Base-by-base conservation (phyloP, 164 flowering plant genomes). In the Tetrastigma voinierianum region DNA sequence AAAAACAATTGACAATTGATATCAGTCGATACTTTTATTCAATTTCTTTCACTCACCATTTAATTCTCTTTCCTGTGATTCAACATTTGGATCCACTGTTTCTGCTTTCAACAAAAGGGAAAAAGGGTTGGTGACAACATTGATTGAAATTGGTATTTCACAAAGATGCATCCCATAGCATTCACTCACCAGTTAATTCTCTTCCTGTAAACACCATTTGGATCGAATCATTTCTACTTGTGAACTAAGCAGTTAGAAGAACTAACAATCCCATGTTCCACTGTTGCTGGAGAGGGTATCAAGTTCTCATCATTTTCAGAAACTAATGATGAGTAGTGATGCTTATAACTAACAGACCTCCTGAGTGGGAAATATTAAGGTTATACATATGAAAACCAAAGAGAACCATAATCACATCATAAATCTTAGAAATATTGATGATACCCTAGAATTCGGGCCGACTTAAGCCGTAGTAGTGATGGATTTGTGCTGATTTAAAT, bases 401-500 rank as follows among this genome's bases (percentile, higher is more conserved):
- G 25, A 10, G 1, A 49, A 19, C 10, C 16, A 51, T 32, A 47
- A 56, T 20, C 15, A 18, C 51, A 10, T 10, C 17, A 58, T 4
- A 58, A 60, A 54, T 9, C 2, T 65, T n/a, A 63, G 23, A 53
- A 47, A 49, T 45, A 32, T 21, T 59, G n/a, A 54, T 47, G 40
- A 59, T 79, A 86, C 93, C 95, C 84, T 46, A 78, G 60, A 20
- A 86, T 60, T 58, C 93, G 15, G 88, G 96, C 66, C 93, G 79
- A 56, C 90, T n/a, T 93, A 6, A 23, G 72, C 3, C 91, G 81
- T 15, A 47, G 21, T 68, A 16, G 20, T 63, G 72, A 62, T 49
- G 59, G 44, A 55, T 59, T n/a, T 61, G 56, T 72, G 46, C 68
- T 70, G 63, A 65, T 73, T 60, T 43, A 59, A 52, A 32, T 72